Base-by-base conservation (phyloP, 371 early-diverging fungal species). In the Actinomucor elegans region DNA sequence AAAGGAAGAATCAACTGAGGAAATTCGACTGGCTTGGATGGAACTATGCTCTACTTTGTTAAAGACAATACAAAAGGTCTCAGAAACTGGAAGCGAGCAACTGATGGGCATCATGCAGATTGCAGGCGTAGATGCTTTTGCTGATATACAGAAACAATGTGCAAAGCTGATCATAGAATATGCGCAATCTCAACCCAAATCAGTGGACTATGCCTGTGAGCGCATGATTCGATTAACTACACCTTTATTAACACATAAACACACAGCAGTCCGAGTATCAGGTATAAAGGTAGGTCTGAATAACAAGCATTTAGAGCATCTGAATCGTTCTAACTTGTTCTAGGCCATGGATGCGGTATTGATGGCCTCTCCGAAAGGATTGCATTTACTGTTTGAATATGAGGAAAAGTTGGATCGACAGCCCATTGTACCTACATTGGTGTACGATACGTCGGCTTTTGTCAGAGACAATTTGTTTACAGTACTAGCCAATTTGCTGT, bases 171-270 rank as follows among this genome's bases (percentile, higher is more conserved):
- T 68, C 15, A 12, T 55, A 3, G 12, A 35, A 12, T 55, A 66
- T 9, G 48, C 69, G 4, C 32, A 37, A 6, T 33, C 28, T 1
- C 52, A 62, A 21, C 37, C 59, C 5, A 56, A 52, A 11, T 45
- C 31, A 11, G 40, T 64, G 23, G 64, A 63, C 12, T 66, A 66
- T 48, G 52, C 57, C 2, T 68, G 69, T 32, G 69, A 72, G 10
- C 47, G 58, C 4, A 55, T 64, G 27, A 24, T 66, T 8, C 43
- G 52, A 20, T 32, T 55, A 4, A 21, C 59, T 5, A 23, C 59
- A 4, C 55, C 61, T 7, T 28, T 68, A 1, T 27, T 72, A 9
- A 14, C 47, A 1, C 69, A 72, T 48, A 59, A 61, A 37, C 69
- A 68, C 48, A 48, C 64, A 2, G 54, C 63, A 9, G 54, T 69